phyloP scores from a whole-genome alignment of 202 grass and related monocot species.

The Musa balbisiana region DNA sequence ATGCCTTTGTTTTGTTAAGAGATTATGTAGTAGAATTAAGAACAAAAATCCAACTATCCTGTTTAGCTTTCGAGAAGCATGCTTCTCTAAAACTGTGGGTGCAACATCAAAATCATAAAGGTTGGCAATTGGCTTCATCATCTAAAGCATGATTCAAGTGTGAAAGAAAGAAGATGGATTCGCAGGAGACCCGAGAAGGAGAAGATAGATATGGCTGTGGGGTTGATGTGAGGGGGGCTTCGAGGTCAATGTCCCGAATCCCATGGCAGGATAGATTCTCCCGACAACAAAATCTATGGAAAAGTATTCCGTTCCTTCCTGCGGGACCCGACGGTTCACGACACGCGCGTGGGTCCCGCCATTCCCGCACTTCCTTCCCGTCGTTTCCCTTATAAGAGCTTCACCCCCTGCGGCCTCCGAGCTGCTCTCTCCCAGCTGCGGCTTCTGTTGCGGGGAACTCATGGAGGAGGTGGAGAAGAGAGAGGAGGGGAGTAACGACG shows the following conservation, averaged over 20 bases:
- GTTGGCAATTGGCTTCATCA: no score
- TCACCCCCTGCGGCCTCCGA: background rate
- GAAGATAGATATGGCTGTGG: no score
- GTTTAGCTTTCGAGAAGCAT: no score
- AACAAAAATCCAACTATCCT: no score
- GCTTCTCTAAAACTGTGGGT: no score
- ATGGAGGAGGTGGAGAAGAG: background rate
- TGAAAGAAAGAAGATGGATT: no score
- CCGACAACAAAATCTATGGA: constrained; percentile 16
- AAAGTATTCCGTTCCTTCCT: background rate
- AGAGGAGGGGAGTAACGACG: background rate
- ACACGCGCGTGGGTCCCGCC: constrained; percentile 6
- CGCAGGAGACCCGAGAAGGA: no score
- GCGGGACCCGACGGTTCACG: background rate
- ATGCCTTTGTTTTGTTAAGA: no score
- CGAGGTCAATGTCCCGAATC: constrained; percentile 15
- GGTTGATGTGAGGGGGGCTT: background rate
- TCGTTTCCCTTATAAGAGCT: background rate
- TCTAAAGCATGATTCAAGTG: no score
- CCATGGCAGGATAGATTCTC: constrained; percentile 10
- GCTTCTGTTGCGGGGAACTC: background rate
- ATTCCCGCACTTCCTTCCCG: no score
- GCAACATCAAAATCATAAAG: no score
- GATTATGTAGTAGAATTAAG: no score
- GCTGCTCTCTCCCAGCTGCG: background rate